Percentiles rank a stretch among this genome's conserved stretches.
Evolutionary conservation across 371 early-diverging fungal species (phyloP).

Genomic region (Mucor velutinosus): DNA sequence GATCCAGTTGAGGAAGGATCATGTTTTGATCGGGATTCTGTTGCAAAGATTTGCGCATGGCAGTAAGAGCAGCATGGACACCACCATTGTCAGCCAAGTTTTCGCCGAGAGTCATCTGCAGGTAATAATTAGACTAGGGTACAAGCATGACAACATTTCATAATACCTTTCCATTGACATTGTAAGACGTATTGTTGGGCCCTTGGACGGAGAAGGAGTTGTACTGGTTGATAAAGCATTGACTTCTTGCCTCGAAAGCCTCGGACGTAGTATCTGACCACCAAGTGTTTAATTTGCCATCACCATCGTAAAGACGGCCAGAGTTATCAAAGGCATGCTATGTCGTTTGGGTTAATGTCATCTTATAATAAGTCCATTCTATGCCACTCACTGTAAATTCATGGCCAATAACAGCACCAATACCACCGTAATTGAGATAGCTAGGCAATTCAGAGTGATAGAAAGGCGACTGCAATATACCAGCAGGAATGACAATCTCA

Average conservation of each 20-base stretch:
- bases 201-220: slow-evolving; percentile 42
- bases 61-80: slow-evolving; percentile 36
- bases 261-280: slow-evolving; percentile 58
- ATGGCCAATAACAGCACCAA: slow-evolving; percentile 65
- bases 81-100: slow-evolving; percentile 84
- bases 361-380: background rate
- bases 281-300: slow-evolving; percentile 59
- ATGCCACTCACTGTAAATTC: slow-evolving; percentile 55
- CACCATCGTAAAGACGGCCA: slow-evolving; percentile 59
- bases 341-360: no score
- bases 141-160: no score
- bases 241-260: slow-evolving; percentile 52
- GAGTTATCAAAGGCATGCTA: slow-evolving; percentile 53
- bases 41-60: slow-evolving; percentile 22
- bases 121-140: background rate
- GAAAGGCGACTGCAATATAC: slow-evolving; percentile 58
- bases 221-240: slow-evolving; percentile 74
- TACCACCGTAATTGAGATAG: slow-evolving; percentile 62
- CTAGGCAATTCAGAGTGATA: slow-evolving; percentile 44
- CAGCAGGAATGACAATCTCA: slow-evolving; percentile 65
- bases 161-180: slow-evolving; percentile 54
- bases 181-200: slow-evolving; percentile 19
- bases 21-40: slow-evolving; percentile 3
- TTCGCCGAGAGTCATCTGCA: slow-evolving; percentile 62
- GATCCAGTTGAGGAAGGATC: slow-evolving; percentile 14